These are phyloP conservation scores for Paramyrothecium sp. DNA, from an alignment of 2,329 filamentous ascomycete species.

Conservation along the genomic window DNA sequence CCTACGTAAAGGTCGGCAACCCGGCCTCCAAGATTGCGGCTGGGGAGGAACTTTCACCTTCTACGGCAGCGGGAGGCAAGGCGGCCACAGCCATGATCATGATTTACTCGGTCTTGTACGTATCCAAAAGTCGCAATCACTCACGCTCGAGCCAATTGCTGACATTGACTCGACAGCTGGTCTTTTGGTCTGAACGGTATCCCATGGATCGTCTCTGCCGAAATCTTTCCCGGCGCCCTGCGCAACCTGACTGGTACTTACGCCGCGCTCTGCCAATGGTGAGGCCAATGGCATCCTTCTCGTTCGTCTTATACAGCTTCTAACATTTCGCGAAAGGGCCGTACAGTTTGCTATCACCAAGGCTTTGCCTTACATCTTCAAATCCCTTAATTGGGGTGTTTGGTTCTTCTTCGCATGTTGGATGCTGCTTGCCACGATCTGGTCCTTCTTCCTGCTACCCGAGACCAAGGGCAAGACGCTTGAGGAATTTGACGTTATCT, in stretches of 20 bases:
- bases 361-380: slow-evolving; percentile 43
- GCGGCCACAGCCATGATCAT: slow-evolving; percentile 55
- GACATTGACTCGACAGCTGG: slow-evolving; percentile 25
- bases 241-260: slow-evolving; percentile 39
- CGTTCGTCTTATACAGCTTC: neutral
- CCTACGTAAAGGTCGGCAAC: slow-evolving; percentile 51
- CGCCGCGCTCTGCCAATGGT: slow-evolving; percentile 38
- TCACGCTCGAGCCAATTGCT: neutral
- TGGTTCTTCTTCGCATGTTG: slow-evolving; percentile 57
- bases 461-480: slow-evolving; percentile 55
- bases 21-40: slow-evolving; percentile 42
- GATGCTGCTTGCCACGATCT: slow-evolving; percentile 46
- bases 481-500: slow-evolving; percentile 48
- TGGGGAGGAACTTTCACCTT: slow-evolving; percentile 38
- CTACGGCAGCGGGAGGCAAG: slow-evolving; percentile 44
- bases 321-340: slow-evolving; percentile 16
- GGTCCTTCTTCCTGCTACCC: slow-evolving; percentile 50
- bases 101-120: slow-evolving; percentile 52
- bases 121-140: neutral
- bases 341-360: slow-evolving; percentile 42
- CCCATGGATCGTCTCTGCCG: slow-evolving; percentile 43
- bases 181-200: slow-evolving; percentile 44
- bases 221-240: slow-evolving; percentile 42
- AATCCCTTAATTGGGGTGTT: slow-evolving; percentile 44
- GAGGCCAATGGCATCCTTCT: neutral